phyloP scores from a whole-genome alignment of 192 early-diverging fungal genomes.

The Coemansia sp. region DNA sequence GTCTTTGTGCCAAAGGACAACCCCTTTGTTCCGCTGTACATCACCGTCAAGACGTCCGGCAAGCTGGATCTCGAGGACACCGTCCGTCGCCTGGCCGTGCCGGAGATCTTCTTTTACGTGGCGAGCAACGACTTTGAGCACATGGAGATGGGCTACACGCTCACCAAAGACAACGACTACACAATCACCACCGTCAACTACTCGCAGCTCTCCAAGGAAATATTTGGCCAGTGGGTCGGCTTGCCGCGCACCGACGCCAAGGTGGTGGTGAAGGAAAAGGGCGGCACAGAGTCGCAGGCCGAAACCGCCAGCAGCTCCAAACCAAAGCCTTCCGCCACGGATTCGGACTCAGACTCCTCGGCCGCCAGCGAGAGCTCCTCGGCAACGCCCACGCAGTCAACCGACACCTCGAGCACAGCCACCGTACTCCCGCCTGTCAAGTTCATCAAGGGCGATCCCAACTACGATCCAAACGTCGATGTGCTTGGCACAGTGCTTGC shows the following conservation, averaged over 20 bases:
- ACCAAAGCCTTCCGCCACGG: not conserved
- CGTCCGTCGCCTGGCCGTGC: conserved; percentile 22
- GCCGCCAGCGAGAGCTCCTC: not conserved
- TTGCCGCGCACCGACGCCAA: conserved; percentile 12
- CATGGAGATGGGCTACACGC: conserved; percentile 1
- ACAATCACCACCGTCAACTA: conserved; percentile 27
- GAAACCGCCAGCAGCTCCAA: not conserved
- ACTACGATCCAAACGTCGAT: conserved; percentile 31
- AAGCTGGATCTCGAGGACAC: conserved; percentile 35
- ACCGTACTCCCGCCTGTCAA: conserved; percentile 37
- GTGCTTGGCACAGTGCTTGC: conserved; percentile 29
- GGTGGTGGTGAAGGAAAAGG: conserved; percentile 7
- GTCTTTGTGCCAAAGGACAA: conserved; percentile 19
- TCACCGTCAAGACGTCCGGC: conserved; percentile 32
- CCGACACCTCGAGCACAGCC: not conserved
- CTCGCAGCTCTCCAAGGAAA: conserved; percentile 30
- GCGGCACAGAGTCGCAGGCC: conserved; percentile 1
- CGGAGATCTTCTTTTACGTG: not conserved
- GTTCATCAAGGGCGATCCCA: conserved; percentile 41
- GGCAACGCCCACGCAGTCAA: not conserved
- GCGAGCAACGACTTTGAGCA: not conserved
- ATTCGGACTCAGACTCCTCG: not conserved
- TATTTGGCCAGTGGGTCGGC: conserved; percentile 27
- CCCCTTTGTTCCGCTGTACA: conserved; percentile 22
- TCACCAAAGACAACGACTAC: conserved; percentile 22